Evolutionary conservation across 352 stramenopile genomes (phyloP).

Genomic region (Pythium guiyangense): DNA sequence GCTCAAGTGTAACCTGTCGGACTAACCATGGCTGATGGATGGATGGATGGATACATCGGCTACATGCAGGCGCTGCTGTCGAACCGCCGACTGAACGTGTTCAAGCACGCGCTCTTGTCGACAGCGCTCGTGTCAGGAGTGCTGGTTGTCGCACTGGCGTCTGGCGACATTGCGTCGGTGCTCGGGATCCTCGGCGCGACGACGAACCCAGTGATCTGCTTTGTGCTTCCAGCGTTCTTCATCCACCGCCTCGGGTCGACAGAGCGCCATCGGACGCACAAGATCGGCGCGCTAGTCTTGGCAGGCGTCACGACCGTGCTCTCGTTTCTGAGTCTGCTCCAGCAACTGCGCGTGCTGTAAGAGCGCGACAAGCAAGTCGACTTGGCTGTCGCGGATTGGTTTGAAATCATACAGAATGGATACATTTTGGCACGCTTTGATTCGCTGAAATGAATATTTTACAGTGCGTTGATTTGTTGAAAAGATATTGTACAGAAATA

Average conservation of each 20-base stretch:
- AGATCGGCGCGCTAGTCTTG: conserved; percentile 37
- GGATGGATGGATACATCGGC: neutral
- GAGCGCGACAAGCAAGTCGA: too few species aligned
- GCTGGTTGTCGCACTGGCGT: conserved; percentile 60
- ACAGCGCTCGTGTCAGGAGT: conserved; percentile 28
- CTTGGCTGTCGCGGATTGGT: too few species aligned
- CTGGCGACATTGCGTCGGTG: conserved; percentile 78
- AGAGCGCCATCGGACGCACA: conserved; percentile 29
- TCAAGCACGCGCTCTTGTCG: conserved; percentile 50
- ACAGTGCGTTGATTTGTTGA: too few species aligned
- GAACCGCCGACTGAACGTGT: conserved; percentile 42
- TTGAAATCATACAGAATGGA: too few species aligned
- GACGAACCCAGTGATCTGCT: conserved; percentile 87
- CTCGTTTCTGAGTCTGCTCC: conserved; percentile 54
- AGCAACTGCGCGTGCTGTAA: conserved; percentile 24
- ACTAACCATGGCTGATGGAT: neutral
- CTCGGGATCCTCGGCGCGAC: conserved; percentile 79
- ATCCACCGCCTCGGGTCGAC: conserved; percentile 43
- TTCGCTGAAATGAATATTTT: too few species aligned
- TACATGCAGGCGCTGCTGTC: conserved; percentile 26
- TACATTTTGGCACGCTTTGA: too few species aligned
- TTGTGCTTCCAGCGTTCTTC: conserved; percentile 83
- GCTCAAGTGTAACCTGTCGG: neutral
- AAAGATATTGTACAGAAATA: too few species aligned
- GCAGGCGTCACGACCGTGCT: conserved; percentile 39